A percentile compares a stretch with the other conserved stretches of the same genome.
These are phyloP conservation scores for Rhododendron henanense DNA, from an alignment of 148 eudicot species.

Conservation along the genomic window DNA sequence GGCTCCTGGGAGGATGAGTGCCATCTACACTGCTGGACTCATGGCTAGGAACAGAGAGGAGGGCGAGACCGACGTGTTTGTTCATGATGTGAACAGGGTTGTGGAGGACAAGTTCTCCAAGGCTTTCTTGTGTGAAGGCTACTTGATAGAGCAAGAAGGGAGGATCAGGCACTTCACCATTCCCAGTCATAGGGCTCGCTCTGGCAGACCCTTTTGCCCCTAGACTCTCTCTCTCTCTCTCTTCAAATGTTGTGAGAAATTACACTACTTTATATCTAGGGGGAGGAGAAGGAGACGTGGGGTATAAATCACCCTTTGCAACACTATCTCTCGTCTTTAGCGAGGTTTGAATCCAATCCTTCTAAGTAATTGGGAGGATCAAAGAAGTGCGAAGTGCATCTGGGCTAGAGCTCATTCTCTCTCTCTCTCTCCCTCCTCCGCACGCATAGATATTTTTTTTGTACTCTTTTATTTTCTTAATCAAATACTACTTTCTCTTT, in stretches of 20 bases:
- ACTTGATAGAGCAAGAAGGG: slow-evolving; percentile 52
- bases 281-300: no score
- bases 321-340: no score
- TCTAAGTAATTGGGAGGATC: no score
- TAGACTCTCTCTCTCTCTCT: background rate
- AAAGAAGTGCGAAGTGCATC: no score
- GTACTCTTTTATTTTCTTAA: no score
- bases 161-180: slow-evolving; percentile 64
- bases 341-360: no score
- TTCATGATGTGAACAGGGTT: slow-evolving; percentile 64
- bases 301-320: no score
- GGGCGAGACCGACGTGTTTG: slow-evolving; percentile 75
- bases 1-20: slow-evolving; percentile 78
- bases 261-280: background rate
- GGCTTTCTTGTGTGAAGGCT: slow-evolving; percentile 63
- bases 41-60: slow-evolving; percentile 56
- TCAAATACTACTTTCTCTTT: no score
- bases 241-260: background rate
- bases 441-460: no score
- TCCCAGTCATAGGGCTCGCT: slow-evolving; percentile 57
- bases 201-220: slow-evolving; percentile 59
- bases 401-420: no score
- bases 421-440: no score
- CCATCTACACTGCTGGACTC: slow-evolving; percentile 68
- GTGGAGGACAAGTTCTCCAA: slow-evolving; percentile 66